Evolutionary conservation across 106 monocot genomes (phyloP).

Genomic region (Dendrobium catenatum): DNA sequence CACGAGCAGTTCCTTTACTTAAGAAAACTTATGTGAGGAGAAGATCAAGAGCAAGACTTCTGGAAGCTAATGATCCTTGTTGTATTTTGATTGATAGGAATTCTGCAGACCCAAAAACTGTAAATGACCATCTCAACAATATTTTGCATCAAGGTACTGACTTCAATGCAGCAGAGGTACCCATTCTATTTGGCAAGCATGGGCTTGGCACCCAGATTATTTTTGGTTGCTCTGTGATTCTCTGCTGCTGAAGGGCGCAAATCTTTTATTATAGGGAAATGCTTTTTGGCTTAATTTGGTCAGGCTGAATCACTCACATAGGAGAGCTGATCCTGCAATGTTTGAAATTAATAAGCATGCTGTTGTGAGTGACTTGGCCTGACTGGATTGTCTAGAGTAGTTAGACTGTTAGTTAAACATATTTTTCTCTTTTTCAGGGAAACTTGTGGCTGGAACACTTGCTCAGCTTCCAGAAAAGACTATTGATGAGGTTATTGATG

Average conservation of each 20-base stretch:
- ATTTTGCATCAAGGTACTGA: slow-evolving; percentile 19
- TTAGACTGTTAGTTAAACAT: neutral
- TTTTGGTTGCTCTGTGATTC: neutral
- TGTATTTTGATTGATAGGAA: neutral
- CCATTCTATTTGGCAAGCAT: neutral
- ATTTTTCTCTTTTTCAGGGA: slow-evolving; percentile 24
- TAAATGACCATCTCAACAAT: slow-evolving; percentile 3
- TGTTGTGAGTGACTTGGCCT: neutral
- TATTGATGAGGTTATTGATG: slow-evolving; percentile 7
- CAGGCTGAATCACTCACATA: neutral
- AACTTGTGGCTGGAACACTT: slow-evolving; percentile 9
- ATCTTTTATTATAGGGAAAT: neutral
- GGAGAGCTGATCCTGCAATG: neutral
- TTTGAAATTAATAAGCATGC: neutral
- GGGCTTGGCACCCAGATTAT: neutral
- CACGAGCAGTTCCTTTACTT: slow-evolving; percentile 82
- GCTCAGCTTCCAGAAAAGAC: slow-evolving; percentile 14
- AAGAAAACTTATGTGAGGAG: slow-evolving; percentile 57
- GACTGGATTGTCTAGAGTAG: neutral
- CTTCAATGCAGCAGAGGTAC: neutral
- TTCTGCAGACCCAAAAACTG: slow-evolving; percentile 10
- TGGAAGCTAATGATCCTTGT: slow-evolving; percentile 21
- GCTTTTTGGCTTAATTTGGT: neutral
- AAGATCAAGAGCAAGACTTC: slow-evolving; percentile 22
- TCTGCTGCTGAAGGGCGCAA: neutral